Evolutionary conservation across 2,329 filamentous ascomycete species (phyloP).

Genomic region (Plectosphaerella cucumerina): DNA sequence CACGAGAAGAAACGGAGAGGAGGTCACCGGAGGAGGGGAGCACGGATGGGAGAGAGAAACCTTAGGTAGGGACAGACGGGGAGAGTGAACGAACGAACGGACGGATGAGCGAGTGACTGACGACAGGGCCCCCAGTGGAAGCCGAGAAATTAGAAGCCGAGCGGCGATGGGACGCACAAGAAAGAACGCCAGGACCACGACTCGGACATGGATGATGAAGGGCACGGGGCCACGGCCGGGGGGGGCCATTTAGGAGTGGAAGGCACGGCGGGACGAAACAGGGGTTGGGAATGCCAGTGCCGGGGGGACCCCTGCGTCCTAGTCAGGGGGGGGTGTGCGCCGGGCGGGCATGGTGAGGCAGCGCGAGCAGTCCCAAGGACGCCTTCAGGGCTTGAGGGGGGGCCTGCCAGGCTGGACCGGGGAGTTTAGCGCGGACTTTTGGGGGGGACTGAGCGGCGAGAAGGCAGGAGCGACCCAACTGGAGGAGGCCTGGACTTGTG

Average conservation of each 20-base stretch:
- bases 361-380: background rate
- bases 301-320: background rate
- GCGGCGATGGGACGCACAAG: conserved; percentile 2
- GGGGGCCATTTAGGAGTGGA: background rate
- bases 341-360: background rate
- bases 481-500: too few relatives aligned
- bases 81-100: background rate
- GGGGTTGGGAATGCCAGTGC: background rate
- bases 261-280: conserved; percentile 3
- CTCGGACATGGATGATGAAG: background rate
- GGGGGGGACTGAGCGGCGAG: background rate
- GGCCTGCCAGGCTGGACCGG: background rate
- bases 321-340: background rate
- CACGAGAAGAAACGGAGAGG: conserved; percentile 3
- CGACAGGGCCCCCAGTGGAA: conserved; percentile 1
- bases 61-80: background rate
- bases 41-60: background rate
- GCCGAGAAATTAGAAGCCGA: conserved; percentile 3
- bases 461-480: background rate
- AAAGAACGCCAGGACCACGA: background rate
- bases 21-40: background rate
- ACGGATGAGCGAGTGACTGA: background rate
- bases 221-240: background rate
- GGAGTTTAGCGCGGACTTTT: background rate
- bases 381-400: too few relatives aligned